A percentile compares a stretch with the other conserved stretches of the same genome.
These are phyloP conservation scores for Schoenoplectus tabernaemontani DNA, from an alignment of 202 grass and related monocot species.

Conservation along the genomic window DNA sequence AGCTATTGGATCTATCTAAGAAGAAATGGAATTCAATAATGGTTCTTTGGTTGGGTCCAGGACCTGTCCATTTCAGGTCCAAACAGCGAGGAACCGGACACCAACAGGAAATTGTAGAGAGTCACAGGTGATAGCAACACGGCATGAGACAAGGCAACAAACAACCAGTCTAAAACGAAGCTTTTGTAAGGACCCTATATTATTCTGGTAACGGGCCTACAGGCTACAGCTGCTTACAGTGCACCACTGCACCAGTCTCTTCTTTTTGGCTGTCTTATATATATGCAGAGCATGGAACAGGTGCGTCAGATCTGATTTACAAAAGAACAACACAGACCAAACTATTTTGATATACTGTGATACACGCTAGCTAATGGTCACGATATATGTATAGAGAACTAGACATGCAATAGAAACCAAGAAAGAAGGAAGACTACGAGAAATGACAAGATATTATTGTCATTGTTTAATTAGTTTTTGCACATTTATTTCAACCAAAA, in stretches of 20 bases:
- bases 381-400: background rate
- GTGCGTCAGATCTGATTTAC: conserved; percentile 22
- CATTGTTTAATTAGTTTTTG: background rate
- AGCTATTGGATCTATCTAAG: background rate
- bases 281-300: background rate
- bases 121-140: conserved; percentile 22
- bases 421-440: background rate
- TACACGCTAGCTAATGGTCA: background rate
- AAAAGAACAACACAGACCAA: conserved; percentile 1
- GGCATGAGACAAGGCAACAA: conserved; percentile 28
- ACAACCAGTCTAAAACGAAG: conserved; percentile 5
- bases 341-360: background rate
- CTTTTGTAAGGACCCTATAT: conserved; percentile 2
- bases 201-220: conserved; percentile 7
- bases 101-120: background rate
- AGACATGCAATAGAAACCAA: background rate
- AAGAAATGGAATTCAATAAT: background rate
- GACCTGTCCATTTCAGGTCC: background rate
- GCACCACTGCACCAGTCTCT: background rate
- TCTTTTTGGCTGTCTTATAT: background rate
- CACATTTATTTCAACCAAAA: background rate
- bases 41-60: background rate
- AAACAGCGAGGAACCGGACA: background rate
- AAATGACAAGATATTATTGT: conserved; percentile 6
- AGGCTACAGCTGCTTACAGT: background rate